Percentiles rank a stretch among this genome's conserved stretches.
phyloP scores from a whole-genome alignment of 306 rosid genomes.

The Lathyrus oleraceus region DNA sequence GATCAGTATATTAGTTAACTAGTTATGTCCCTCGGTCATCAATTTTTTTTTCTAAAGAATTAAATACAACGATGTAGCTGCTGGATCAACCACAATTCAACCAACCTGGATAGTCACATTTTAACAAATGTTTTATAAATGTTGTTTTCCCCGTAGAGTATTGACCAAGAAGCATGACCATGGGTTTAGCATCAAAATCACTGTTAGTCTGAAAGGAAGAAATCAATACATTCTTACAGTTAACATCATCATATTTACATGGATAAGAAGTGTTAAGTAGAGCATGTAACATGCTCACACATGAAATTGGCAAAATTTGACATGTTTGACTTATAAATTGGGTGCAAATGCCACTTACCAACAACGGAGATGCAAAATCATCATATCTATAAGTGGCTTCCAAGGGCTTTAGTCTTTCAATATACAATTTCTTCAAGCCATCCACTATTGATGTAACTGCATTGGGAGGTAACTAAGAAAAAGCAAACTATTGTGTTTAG shows the following conservation, averaged over 20 bases:
- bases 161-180: constrained; percentile 97
- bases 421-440: constrained; percentile 81
- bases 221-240: constrained; percentile 25
- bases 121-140: constrained; percentile 80
- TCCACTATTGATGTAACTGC: constrained; percentile 85
- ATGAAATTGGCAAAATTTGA: constrained; percentile 1
- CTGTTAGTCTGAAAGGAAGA: constrained; percentile 59
- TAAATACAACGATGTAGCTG: background rate
- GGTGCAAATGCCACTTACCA: constrained; percentile 59
- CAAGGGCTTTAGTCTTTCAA: constrained; percentile 80
- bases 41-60: constrained; percentile 19
- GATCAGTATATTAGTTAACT: constrained; percentile 9
- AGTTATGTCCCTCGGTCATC: background rate
- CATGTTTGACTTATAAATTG: background rate
- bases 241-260: constrained; percentile 17
- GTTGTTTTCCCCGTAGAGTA: constrained; percentile 98
- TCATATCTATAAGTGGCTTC: constrained; percentile 74
- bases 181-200: constrained; percentile 98
- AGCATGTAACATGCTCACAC: constrained; percentile 5
- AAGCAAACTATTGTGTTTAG: constrained; percentile 17
- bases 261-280: constrained; percentile 6
- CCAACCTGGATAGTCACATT: constrained; percentile 86
- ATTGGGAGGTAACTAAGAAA: constrained; percentile 57
- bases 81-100: constrained; percentile 18
- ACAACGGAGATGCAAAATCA: constrained; percentile 73